Conservation (phyloP, 495 filamentous ascomycete species). For the Xanthoparmelia taractica region DNA sequence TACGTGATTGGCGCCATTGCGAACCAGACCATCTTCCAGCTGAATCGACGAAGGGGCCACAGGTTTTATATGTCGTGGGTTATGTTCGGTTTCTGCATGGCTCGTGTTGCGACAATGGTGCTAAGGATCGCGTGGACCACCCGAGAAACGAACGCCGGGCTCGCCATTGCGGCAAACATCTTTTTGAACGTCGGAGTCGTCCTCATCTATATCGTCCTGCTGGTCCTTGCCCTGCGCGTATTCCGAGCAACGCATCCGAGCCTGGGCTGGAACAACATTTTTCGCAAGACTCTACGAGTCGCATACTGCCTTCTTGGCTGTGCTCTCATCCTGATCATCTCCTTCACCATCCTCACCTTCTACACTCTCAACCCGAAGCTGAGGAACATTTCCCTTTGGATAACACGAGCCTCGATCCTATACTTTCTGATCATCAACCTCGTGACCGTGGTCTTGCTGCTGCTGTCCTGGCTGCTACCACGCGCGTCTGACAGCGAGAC, state of each 20-base stretch:
- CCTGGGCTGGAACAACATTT: conserved; percentile 54
- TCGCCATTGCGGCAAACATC: conserved; percentile 64
- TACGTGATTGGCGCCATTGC: conserved; percentile 49
- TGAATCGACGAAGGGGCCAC: conserved; percentile 49
- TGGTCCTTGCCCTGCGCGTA: conserved; percentile 68
- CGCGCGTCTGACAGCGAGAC: conserved; percentile 49
- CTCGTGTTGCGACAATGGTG: conserved; percentile 53
- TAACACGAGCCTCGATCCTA: conserved; percentile 51
- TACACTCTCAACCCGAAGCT: conserved; percentile 51
- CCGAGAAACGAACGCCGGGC: conserved; percentile 34
- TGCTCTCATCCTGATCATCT: conserved; percentile 60
- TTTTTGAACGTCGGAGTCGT: conserved; percentile 68
- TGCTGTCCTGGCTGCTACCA: conserved; percentile 49
- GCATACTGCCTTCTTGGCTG: conserved; percentile 51
- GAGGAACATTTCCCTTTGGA: conserved; percentile 43
- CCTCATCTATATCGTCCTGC: conserved; percentile 66
- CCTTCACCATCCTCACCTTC: conserved; percentile 52
- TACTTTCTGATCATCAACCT: conserved; percentile 59
- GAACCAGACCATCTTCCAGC: conserved; percentile 57
- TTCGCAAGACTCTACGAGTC: conserved; percentile 42
- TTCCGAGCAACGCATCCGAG: conserved; percentile 62
- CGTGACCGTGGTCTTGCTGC: conserved; percentile 61
- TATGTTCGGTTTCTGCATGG: conserved; percentile 69
- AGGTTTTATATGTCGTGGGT: conserved; percentile 62
- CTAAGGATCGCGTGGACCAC: conserved; percentile 49